Evolutionary conservation across 495 filamentous ascomycete genomes (phyloP), one percentile per base, ranked within the genome.

Genomic region (Jackrogersella minutella): DNA sequence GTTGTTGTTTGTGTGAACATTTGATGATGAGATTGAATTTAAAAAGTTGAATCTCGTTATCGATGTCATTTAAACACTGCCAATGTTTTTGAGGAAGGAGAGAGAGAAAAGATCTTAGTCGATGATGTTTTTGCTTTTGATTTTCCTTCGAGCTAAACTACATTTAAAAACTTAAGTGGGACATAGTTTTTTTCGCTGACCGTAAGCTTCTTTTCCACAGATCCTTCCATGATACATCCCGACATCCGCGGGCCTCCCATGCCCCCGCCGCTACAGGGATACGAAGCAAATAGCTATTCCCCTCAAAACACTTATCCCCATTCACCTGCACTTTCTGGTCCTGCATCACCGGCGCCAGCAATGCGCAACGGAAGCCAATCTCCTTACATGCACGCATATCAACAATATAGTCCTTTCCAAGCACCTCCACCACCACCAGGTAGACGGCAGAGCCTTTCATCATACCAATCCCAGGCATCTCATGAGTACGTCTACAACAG

Each of bases 61-160:
- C 30, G 11, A 9, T 17, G 24, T 28, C 21, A 33, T 16, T 49
- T 16, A 11, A 11, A 26, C 41, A 30, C 3, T 28, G 14, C 26
- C 8, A 16, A 21, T 28, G 16, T n/a, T 26, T n/a, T 41, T 19
- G 14, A 36, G 33, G 34, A 40, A 49, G 33, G 39, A 62, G 11
- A 40, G 21, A 2, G 13, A 24, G 33, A 31, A 17, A 6, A 34
- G n/a, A 58, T 36, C 16, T 53, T 62, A n/a, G 58, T 56, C 33
- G n/a, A 3, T 86, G 87, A 80, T 80, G n/a, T n/a, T n/a, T n/a
- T 82, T 83, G 77, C 26, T 30, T 71, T 71, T 72, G 71, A 56
- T 57, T n/a, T n/a, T n/a, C n/a, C n/a, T n/a, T n/a, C n/a, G n/a
- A n/a, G n/a, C n/a, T n/a, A n/a, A 53, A 30, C 26, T 30, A 68